Conservation (phyloP, 371 early-diverging fungal species). For the Lichtheimia hyalospora region DNA sequence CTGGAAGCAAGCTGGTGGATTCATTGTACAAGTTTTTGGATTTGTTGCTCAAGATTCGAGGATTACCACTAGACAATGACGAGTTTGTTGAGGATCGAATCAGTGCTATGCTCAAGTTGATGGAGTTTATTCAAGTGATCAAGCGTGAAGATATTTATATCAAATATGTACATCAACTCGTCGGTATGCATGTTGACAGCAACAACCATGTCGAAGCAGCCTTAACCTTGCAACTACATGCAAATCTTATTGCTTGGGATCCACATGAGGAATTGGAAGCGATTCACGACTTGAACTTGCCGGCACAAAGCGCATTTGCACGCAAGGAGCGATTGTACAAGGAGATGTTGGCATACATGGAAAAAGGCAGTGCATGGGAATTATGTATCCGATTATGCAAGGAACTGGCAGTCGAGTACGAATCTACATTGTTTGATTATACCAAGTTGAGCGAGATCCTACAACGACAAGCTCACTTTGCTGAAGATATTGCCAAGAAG, state of each 20-base stretch:
- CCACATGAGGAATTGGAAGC: constrained; percentile 44
- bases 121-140: constrained; percentile 63
- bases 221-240: constrained; percentile 67
- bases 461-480: constrained; percentile 56
- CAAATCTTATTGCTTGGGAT: constrained; percentile 70
- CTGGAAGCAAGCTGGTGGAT: constrained; percentile 44
- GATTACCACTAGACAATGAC: constrained; percentile 55
- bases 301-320: constrained; percentile 55
- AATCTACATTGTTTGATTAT: constrained; percentile 57
- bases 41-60: constrained; percentile 56
- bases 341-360: constrained; percentile 62
- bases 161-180: constrained; percentile 71
- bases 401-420: constrained; percentile 64
- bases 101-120: constrained; percentile 61
- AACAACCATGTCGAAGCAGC: constrained; percentile 73
- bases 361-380: constrained; percentile 74
- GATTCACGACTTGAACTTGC: constrained; percentile 54
- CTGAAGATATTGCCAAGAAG: constrained; percentile 58
- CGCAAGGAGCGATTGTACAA: constrained; percentile 68
- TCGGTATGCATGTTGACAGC: constrained; percentile 58
- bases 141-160: constrained; percentile 69
- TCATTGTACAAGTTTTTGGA: constrained; percentile 57
- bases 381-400: constrained; percentile 63
- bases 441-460: constrained; percentile 54
- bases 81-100: constrained; percentile 70